Conservation (phyloP, 148 eudicot species). For the Amaranthus cruentus region DNA sequence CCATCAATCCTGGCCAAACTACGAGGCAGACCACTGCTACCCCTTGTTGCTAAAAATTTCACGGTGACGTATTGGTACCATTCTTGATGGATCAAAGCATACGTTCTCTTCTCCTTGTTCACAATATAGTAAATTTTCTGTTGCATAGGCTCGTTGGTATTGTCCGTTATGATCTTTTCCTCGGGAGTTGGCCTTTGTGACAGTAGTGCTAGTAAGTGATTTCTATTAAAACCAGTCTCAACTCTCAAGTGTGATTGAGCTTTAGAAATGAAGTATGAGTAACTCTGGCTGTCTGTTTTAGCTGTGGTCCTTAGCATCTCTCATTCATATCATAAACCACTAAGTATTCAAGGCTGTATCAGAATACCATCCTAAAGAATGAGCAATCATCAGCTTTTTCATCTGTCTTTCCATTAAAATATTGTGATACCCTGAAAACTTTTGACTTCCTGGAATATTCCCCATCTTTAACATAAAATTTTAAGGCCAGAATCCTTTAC, state of each 20-base stretch:
- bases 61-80: slow-evolving; percentile 28
- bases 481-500: slow-evolving; percentile 19
- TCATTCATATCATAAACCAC: slow-evolving; percentile 11
- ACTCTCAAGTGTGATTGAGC: slow-evolving; percentile 6
- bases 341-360: slow-evolving; percentile 22
- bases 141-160: background rate
- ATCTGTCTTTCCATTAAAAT: slow-evolving; percentile 24
- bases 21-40: slow-evolving; percentile 86
- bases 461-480: slow-evolving; percentile 22
- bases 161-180: background rate
- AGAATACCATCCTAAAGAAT: slow-evolving; percentile 5
- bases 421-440: slow-evolving; percentile 23
- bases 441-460: slow-evolving; percentile 36
- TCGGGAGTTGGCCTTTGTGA: background rate
- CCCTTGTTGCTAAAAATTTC: slow-evolving; percentile 72
- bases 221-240: slow-evolving; percentile 5
- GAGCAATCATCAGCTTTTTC: slow-evolving; percentile 29
- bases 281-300: slow-evolving; percentile 6
- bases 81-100: background rate
- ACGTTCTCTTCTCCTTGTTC: background rate
- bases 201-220: slow-evolving; percentile 11
- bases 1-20: slow-evolving; percentile 66
- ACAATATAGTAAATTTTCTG: background rate
- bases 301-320: slow-evolving; percentile 20
- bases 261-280: background rate